Evolutionary conservation across 805 yeast genomes (phyloP), one percentile per base, ranked within the genome.

Genomic region (Metschnikowia lochheadii): DNA sequence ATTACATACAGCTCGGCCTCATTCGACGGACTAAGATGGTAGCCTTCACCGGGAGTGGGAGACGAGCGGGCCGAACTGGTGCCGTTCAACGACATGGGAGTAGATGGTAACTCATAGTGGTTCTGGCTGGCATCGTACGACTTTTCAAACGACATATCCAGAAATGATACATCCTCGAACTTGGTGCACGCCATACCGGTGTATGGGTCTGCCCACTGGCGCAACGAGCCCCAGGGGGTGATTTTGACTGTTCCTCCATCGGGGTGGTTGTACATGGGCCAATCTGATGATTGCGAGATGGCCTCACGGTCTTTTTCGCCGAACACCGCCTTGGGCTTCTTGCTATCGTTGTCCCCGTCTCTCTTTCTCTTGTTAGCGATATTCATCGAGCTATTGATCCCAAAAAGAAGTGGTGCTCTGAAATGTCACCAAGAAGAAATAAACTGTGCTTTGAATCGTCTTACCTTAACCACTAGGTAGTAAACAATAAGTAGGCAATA

Each of bases 211-310:
- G 69, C 70, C 56, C 61, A 70, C 53, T 73, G 76, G 54, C 85
- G 67, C 38, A 81, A 67, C 44, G 81, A 79, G n/a, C 86, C 86
- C 68, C 83, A 75, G 21, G 86, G 85, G 1, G 85, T 81, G 50
- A 81, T 77, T 61, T 81, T 82, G 43, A 81, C 77, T 31, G 70
- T 71, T 0, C 86, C 86, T 8, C 86, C 86, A 11, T 81, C 81
- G 1, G 86, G 86, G 55, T 81, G 85, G 47, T 72, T 72, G 56
- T 78, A 81, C 50, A 75, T 69, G 13, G 86, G 83, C 75, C 80
- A 80, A 49, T 80, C 83, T 37, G 70, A 66, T 15, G 51, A 40
- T 44, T 48, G 58, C 23, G 50, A 40, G 14, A 53, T 39, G 42
- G 55, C 48, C 44, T 51, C 56, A 15, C 56, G 52, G 39, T 59